Conservation (phyloP, 306 rosid genomes). For the Quercus variabilis region DNA sequence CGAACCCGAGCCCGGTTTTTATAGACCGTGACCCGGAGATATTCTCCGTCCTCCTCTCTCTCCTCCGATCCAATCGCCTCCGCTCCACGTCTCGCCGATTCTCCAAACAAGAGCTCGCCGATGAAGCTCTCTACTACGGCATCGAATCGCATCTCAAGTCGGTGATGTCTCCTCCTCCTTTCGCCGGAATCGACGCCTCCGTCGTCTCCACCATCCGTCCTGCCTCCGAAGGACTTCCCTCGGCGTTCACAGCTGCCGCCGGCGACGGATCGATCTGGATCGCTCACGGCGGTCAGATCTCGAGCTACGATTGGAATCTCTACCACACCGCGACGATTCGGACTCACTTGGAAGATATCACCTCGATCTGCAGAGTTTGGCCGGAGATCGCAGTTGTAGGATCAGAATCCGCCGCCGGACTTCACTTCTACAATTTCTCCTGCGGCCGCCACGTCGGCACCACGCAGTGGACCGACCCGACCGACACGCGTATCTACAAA, state of each 20-base stretch:
- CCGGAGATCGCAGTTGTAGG: constrained; percentile 76
- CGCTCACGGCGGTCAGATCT: constrained; percentile 83
- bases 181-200: constrained; percentile 75
- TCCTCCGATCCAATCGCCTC: constrained; percentile 69
- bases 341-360: constrained; percentile 67
- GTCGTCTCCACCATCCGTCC: constrained; percentile 49
- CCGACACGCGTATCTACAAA: constrained; percentile 78
- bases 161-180: constrained; percentile 57
- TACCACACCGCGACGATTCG: constrained; percentile 54
- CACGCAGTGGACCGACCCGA: constrained; percentile 63
- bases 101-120: constrained; percentile 75
- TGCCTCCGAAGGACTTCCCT: constrained; percentile 65
- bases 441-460: constrained; percentile 61
- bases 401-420: constrained; percentile 51
- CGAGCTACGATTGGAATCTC: constrained; percentile 70
- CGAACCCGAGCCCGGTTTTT: constrained; percentile 52
- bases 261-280: constrained; percentile 79
- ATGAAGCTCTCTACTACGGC: constrained; percentile 83
- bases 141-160: constrained; percentile 59
- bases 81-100: constrained; percentile 66
- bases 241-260: constrained; percentile 47
- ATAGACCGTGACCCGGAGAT: constrained; percentile 92
- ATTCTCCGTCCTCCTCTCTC: constrained; percentile 75
- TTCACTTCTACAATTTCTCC: constrained; percentile 78
- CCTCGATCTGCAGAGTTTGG: constrained; percentile 66